Evolutionary conservation across 495 filamentous ascomycete genomes (phyloP).

Genomic region (Aspergillus incahuasiensis): DNA sequence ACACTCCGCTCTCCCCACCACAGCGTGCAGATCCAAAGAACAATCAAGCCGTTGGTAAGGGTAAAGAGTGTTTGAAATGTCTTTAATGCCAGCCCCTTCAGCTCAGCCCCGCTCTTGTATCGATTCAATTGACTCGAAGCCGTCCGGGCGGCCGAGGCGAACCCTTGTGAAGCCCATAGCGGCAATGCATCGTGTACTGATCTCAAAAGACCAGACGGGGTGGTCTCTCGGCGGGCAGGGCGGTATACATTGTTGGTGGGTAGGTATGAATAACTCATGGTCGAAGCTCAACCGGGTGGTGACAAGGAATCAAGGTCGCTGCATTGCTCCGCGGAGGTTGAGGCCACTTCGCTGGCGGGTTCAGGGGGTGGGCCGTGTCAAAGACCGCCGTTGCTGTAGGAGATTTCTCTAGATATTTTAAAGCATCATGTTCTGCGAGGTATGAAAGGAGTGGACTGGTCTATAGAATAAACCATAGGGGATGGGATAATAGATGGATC

Average conservation of each 20-base stretch:
- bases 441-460: neutral
- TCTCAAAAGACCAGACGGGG: conserved; percentile 7
- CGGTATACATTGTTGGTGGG: conserved; percentile 30
- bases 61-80: conserved; percentile 40
- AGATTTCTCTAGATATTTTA: too few species aligned
- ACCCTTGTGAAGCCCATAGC: conserved; percentile 23
- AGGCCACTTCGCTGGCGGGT: neutral
- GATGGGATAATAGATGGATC: neutral
- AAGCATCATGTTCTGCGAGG: too few species aligned
- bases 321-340: conserved; percentile 19
- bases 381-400: neutral
- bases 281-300: conserved; percentile 15
- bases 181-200: conserved; percentile 20
- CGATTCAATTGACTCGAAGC: conserved; percentile 10
- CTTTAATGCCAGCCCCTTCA: conserved; percentile 11
- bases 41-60: conserved; percentile 60
- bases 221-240: conserved; percentile 20
- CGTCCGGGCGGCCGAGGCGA: neutral
- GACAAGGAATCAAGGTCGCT: conserved; percentile 6
- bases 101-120: conserved; percentile 9
- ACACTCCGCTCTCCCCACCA: conserved; percentile 85
- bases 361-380: neutral
- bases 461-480: neutral
- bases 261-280: conserved; percentile 41
- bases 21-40: conserved; percentile 70